phyloP scores from a whole-genome alignment of 208 protist genomes.

The Leishmania lainsoni region DNA sequence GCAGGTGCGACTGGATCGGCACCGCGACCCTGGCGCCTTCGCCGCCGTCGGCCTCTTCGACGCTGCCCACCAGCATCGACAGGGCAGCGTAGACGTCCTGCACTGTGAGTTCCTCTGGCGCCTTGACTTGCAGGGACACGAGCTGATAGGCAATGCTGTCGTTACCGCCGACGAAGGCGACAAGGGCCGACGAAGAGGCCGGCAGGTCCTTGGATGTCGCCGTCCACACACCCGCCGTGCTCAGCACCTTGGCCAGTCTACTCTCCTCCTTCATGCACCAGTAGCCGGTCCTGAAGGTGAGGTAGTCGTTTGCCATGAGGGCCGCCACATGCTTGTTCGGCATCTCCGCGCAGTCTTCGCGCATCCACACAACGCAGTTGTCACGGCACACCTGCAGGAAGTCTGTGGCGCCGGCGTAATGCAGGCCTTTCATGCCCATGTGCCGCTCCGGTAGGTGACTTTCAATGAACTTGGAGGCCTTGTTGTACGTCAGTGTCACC shows the following conservation, averaged over 20 bases:
- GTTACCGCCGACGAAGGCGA: constrained; percentile 66
- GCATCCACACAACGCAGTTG: constrained; percentile 82
- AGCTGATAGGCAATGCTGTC: constrained; percentile 57
- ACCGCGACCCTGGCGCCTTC: background rate
- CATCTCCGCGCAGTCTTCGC: constrained; percentile 41
- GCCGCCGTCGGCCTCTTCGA: constrained; percentile 5
- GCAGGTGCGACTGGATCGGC: constrained; percentile 12
- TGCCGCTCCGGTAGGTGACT: constrained; percentile 50
- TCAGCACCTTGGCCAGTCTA: constrained; percentile 27
- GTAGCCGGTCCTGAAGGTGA: constrained; percentile 70
- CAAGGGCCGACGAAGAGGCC: constrained; percentile 26
- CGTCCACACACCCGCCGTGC: constrained; percentile 26
- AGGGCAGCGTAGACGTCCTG: constrained; percentile 40
- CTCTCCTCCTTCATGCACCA: constrained; percentile 64
- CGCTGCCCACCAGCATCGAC: constrained; percentile 27
- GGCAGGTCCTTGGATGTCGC: constrained; percentile 15
- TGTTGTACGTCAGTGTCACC: constrained; percentile 61
- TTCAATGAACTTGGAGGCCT: constrained; percentile 58
- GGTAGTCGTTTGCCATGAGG: constrained; percentile 47
- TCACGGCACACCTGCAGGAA: constrained; percentile 66
- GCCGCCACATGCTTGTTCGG: constrained; percentile 27
- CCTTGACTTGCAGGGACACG: constrained; percentile 17
- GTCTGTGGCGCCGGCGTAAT: constrained; percentile 43
- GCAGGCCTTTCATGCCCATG: constrained; percentile 43
- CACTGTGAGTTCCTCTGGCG: constrained; percentile 36